phyloP scores from a whole-genome alignment of 2,329 filamentous ascomycete genomes.

The Ilyonectria sp. region DNA sequence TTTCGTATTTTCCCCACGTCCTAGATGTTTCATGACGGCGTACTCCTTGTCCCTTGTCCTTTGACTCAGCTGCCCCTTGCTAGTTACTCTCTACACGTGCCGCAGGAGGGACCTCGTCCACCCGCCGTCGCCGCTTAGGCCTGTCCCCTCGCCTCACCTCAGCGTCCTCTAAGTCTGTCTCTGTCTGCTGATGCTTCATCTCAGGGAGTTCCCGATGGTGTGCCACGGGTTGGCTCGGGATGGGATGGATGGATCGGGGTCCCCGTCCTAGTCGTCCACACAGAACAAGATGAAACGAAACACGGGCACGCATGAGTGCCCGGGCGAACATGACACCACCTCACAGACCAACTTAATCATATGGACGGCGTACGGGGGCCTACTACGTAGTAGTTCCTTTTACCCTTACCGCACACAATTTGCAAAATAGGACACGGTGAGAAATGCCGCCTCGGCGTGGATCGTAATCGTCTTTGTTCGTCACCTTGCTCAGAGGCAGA shows the following conservation, averaged over 20 bases:
- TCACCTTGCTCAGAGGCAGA: neutral
- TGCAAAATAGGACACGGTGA: neutral
- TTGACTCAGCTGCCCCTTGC: conserved; percentile 20
- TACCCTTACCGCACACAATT: neutral
- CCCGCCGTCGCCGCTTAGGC: conserved; percentile 1
- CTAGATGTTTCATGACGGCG: conserved; percentile 46
- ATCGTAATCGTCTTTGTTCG: conserved; percentile 2
- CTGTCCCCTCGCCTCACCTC: conserved; percentile 10
- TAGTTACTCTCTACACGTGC: conserved; percentile 39
- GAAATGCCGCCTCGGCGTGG: neutral
- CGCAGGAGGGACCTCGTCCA: conserved; percentile 39
- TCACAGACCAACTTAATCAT: conserved; percentile 13
- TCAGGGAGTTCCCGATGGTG: conserved; percentile 14
- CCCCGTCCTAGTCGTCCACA: neutral
- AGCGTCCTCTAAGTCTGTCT: neutral
- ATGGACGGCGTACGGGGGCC: neutral
- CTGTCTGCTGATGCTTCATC: neutral
- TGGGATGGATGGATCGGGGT: conserved; percentile 5
- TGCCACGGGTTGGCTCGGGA: conserved; percentile 12
- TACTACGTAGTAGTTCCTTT: neutral
- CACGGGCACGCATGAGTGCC: conserved; percentile 17
- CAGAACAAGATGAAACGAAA: conserved; percentile 30
- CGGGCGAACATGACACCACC: conserved; percentile 16
- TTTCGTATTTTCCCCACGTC: conserved; percentile 50
- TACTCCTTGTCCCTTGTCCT: conserved; percentile 32